Conservation (phyloP, 2,329 filamentous ascomycete species). For the Cladosporium oxysporum region DNA sequence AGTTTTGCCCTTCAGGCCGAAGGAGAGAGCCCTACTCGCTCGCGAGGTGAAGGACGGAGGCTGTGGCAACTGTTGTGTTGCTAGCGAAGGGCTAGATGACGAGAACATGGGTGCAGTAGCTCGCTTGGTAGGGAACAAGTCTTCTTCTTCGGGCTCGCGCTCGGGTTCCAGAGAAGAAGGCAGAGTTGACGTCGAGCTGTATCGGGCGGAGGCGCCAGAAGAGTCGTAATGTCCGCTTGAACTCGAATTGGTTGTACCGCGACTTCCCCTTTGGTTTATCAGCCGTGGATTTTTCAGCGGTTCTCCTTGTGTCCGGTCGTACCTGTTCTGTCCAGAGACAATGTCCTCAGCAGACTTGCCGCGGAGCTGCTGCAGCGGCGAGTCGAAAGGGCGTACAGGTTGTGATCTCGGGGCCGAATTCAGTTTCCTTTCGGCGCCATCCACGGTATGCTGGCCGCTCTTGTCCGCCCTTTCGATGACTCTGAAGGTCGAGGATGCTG, state of each 20-base stretch:
- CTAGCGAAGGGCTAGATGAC: constrained; percentile 42
- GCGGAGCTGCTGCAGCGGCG: constrained; percentile 37
- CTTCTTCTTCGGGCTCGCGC: constrained; percentile 37
- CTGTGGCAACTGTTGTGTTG: constrained; percentile 33
- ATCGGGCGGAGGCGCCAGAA: constrained; percentile 49
- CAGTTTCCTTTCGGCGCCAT: constrained; percentile 24
- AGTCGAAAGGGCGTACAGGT: constrained; percentile 38
- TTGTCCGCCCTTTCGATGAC: constrained; percentile 55
- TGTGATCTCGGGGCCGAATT: constrained; percentile 28
- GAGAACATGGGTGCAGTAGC: constrained; percentile 41
- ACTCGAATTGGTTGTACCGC: constrained; percentile 50
- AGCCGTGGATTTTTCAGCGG: constrained; percentile 31
- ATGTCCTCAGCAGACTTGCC: constrained; percentile 39
- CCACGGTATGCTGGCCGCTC: constrained; percentile 40
- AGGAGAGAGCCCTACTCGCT: constrained; percentile 56
- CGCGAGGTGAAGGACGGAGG: constrained; percentile 41
- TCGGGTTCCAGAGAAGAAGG: constrained; percentile 56
- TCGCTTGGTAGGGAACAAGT: constrained; percentile 40
- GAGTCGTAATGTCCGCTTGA: constrained; percentile 47
- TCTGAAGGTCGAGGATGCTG: constrained; percentile 49
- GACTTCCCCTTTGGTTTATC: constrained; percentile 48
- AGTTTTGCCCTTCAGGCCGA: constrained; percentile 43
- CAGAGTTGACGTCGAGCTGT: constrained; percentile 57
- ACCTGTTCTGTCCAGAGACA: constrained; percentile 36
- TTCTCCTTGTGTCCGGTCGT: constrained; percentile 19